Conservation (phyloP, 2,329 filamentous ascomycete genomes). For the Fusarium caatingaense region DNA sequence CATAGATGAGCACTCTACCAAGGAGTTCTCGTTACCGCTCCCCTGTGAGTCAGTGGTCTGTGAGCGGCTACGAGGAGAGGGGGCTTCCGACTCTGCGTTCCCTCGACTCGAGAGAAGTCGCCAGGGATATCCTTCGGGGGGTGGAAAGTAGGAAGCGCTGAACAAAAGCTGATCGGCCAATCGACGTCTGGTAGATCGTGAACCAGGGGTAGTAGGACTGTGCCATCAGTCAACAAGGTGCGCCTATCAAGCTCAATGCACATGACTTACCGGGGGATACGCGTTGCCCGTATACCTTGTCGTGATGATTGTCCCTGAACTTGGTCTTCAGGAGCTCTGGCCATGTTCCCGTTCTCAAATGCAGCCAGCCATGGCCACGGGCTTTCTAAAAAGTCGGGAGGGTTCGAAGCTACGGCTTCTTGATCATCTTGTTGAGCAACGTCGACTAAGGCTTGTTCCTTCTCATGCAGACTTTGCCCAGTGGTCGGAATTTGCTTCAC, state of each 20-base stretch:
- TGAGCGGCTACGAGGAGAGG: not conserved
- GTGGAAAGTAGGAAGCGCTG: conserved; percentile 1
- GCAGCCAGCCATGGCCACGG: conserved; percentile 24
- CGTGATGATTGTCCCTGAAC: not conserved
- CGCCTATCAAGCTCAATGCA: not conserved
- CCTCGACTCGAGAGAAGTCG: not conserved
- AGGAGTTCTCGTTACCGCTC: not conserved
- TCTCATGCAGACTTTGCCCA: not conserved
- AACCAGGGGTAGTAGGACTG: conserved; percentile 17
- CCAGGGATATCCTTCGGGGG: conserved; percentile 1
- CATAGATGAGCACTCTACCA: conserved; percentile 25
- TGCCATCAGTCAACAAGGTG: conserved; percentile 6
- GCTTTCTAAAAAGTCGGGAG: not conserved
- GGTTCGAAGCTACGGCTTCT: not conserved
- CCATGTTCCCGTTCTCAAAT: not conserved
- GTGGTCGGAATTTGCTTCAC: conserved; percentile 12
- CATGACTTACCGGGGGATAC: conserved; percentile 17
- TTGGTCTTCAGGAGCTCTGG: not conserved
- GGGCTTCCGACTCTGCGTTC: not conserved
- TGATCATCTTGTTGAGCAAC: not conserved
- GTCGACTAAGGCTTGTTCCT: not conserved
- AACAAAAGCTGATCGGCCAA: conserved; percentile 8
- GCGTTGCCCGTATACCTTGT: conserved; percentile 17
- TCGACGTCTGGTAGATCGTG: conserved; percentile 15
- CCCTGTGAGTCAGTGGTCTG: not conserved